These are phyloP conservation scores for Xylaria sp. DNA, from an alignment of 2,329 filamentous ascomycete genomes.

Conservation along the genomic window DNA sequence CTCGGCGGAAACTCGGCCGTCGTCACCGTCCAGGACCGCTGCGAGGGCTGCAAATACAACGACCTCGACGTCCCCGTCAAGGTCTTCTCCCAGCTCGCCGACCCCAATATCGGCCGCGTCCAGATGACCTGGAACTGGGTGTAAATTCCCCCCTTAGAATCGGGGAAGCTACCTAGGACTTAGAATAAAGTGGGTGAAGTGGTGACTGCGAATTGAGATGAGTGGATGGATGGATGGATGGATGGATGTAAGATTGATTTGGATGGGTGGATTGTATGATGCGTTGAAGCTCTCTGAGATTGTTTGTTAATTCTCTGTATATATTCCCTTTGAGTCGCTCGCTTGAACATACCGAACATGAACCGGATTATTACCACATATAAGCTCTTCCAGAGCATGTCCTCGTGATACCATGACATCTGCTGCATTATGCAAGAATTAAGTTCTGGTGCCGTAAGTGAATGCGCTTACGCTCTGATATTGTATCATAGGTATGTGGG, in stretches of 20 bases:
- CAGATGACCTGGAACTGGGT: slow-evolving; percentile 34
- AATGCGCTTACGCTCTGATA: neutral
- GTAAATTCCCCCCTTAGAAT: neutral
- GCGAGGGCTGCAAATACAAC: slow-evolving; percentile 27
- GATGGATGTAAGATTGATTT: too few species aligned
- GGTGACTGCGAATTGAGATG: neutral
- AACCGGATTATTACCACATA: neutral
- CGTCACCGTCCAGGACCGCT: slow-evolving; percentile 38
- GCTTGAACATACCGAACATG: slow-evolving; percentile 15
- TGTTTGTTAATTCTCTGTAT: slow-evolving; percentile 25
- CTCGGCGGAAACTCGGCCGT: slow-evolving; percentile 17
- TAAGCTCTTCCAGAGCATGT: neutral
- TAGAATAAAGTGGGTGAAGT: neutral
- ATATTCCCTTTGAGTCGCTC: slow-evolving; percentile 28
- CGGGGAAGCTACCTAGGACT: neutral
- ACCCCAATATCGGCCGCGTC: slow-evolving; percentile 27
- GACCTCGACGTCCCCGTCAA: slow-evolving; percentile 36
- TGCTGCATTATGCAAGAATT: neutral
- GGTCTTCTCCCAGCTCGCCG: slow-evolving; percentile 34
- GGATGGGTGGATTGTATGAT: slow-evolving; percentile 1
- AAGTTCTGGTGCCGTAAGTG: neutral
- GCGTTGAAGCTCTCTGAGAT: neutral
- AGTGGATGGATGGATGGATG: neutral
- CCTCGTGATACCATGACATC: neutral
- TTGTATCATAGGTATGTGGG: neutral